Base-by-base conservation (phyloP, 306 rosid species). In the Citrullus colocynthis region DNA sequence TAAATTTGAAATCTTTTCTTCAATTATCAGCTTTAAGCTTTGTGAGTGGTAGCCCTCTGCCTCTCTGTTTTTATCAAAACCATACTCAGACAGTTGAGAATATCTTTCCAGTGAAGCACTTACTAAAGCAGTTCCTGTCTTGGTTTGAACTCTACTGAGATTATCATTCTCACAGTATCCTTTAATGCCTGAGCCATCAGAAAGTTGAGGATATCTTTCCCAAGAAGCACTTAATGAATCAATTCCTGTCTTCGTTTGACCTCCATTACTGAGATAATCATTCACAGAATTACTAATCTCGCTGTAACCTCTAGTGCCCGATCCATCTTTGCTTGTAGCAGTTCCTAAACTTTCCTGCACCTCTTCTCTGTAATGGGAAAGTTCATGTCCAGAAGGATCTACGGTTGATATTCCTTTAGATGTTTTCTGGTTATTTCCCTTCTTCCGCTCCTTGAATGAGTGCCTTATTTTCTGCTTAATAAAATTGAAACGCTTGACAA, bases 401-500 rank as follows among this genome's bases (percentile, higher is more conserved):
- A 52, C 58, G 1, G 49, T 75, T 67, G 55, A 18, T 51, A 69
- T 61, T 55, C 74, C 79, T 56, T 87, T 84, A 1, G 18, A 73
- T 41, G 84, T 49, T 78, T 83, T 69, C 51, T 79, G 81, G 81
- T 67, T 59, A 57, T 81, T 81, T 75, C 85, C 85, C 83, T 80
- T 90, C 44, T 78, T 91, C 75, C 85, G 80, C 56, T 94, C 98
- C 86, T 81, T 85, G 28, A 92, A 81, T 18, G 85, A 86, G 64
- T 84, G 91, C 81, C 79, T 87, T 81, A 95, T 88, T 89, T 86
- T 95, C 83, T 84, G 92, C 86, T 87, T 92, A 56, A 90, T 85
- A 76, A 81, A 82, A 83, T 86, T 89, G 87, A 95, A 91, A 30
- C 90, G 93, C 63, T 88, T 89, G 63, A 90, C 21, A 57, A 92